Percentiles rank a stretch among this genome's conserved stretches.
Conservation (phyloP, 495 filamentous ascomycete genomes). For the Cercophora newfieldiana region DNA sequence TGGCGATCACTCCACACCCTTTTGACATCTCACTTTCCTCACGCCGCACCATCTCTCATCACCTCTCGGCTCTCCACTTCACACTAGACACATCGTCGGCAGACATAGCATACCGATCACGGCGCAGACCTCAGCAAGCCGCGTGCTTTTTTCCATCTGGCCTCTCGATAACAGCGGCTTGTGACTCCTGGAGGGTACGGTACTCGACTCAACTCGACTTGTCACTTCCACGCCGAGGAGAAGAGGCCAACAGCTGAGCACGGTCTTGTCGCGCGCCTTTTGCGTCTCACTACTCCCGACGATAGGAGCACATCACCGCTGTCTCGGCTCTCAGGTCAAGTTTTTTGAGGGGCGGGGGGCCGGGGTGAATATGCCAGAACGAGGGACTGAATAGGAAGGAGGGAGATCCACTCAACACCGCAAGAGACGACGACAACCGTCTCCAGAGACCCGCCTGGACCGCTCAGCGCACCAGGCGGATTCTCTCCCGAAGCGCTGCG, state of each 20-base stretch:
- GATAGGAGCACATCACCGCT: neutral
- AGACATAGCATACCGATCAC: neutral
- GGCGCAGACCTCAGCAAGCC: neutral
- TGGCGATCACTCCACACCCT: conserved; percentile 15
- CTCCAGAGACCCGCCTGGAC: conserved; percentile 13
- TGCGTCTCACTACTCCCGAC: neutral
- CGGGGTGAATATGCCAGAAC: conserved; percentile 15
- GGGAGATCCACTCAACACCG: conserved; percentile 5
- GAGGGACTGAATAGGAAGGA: conserved; percentile 11
- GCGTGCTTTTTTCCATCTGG: neutral
- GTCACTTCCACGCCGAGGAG: neutral
- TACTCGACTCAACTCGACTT: no score
- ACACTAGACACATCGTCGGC: neutral
- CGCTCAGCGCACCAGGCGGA: conserved; percentile 5
- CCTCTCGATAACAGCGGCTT: neutral
- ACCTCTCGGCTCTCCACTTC: neutral
- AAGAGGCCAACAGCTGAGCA: neutral
- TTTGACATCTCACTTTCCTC: conserved; percentile 7
- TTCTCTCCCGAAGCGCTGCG: conserved; percentile 1
- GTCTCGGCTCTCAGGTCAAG: neutral
- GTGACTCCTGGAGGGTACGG: no score
- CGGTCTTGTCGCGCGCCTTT: neutral
- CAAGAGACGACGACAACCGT: conserved; percentile 10
- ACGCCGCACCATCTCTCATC: neutral
- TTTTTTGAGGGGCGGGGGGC: conserved; percentile 5